Evolutionary conservation across 257 asterid species (phyloP).

Genomic region (Jacaranda copaia): DNA sequence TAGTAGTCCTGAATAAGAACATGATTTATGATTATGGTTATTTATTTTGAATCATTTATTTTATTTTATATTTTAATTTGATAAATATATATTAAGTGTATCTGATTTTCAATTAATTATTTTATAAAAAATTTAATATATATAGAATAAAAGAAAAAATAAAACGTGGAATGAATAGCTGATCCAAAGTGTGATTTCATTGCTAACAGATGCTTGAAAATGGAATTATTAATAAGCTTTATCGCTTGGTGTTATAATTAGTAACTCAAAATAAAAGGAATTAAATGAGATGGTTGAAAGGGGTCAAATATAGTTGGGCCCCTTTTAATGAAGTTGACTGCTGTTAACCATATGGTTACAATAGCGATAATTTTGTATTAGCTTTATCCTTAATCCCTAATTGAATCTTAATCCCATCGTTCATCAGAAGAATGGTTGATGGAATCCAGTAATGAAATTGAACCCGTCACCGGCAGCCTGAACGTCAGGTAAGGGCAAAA

Average conservation of each 20-base stretch:
- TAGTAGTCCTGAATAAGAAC: background rate
- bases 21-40: background rate
- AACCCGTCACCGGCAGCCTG: constrained; percentile 28
- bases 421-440: constrained; percentile 66
- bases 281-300: constrained; percentile 2
- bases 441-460: constrained; percentile 52
- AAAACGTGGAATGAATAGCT: too few relatives aligned
- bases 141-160: too few relatives aligned
- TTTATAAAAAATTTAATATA: too few relatives aligned
- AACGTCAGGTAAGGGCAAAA: constrained; percentile 60
- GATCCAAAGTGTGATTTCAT: background rate
- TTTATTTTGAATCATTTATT: too few relatives aligned
- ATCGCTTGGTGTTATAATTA: constrained; percentile 15
- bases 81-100: too few relatives aligned
- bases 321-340: constrained; percentile 1
- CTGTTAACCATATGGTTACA: background rate
- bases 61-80: too few relatives aligned
- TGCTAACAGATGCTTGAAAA: background rate
- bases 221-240: background rate
- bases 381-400: constrained; percentile 9
- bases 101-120: too few relatives aligned
- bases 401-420: constrained; percentile 20
- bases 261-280: background rate
- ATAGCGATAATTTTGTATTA: background rate
- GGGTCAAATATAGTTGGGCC: background rate